Percentiles rank a stretch among this genome's conserved stretches.
These are phyloP conservation scores for Galerina sulciceps DNA, from an alignment of 768 basidiomycete species.

Conservation along the genomic window DNA sequence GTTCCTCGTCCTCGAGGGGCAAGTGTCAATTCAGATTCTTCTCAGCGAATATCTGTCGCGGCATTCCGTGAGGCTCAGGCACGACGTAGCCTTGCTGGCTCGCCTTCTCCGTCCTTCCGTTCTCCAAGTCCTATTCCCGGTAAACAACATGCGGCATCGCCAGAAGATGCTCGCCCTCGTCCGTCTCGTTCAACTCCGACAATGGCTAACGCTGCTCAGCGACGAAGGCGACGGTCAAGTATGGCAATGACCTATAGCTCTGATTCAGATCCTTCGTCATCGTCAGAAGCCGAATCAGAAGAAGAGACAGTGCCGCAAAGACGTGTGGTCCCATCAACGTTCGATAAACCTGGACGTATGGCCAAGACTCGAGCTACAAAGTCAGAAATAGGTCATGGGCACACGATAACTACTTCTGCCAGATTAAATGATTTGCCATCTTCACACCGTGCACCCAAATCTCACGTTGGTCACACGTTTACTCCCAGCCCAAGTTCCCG, in stretches of 20 bases:
- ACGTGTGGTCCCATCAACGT: conserved; percentile 11
- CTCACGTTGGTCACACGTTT: conserved; percentile 33
- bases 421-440: conserved; percentile 19
- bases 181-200: conserved; percentile 25
- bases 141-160: conserved; percentile 21
- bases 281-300: conserved; percentile 28
- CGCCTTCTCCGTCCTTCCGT: conserved; percentile 57
- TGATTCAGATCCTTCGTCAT: conserved; percentile 32
- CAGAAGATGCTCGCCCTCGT: conserved; percentile 27
- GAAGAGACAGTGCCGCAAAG: conserved; percentile 22
- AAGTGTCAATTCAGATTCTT: conserved; percentile 65
- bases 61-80: conserved; percentile 83
- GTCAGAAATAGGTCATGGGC: conserved; percentile 47
- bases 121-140: conserved; percentile 37
- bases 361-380: conserved; percentile 32
- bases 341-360: conserved; percentile 16
- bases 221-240: conserved; percentile 25
- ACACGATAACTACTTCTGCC: conserved; percentile 14
- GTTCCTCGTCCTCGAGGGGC: conserved; percentile 56
- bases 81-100: conserved; percentile 62
- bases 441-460: conserved; percentile 26
- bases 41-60: conserved; percentile 79
- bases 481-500: conserved; percentile 14
- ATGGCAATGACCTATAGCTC: conserved; percentile 28
- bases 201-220: conserved; percentile 11